Evolutionary conservation across 352 stramenopile genomes (phyloP), one percentile per base, ranked within the genome.

Genomic region (Lagenidium giganteum): DNA sequence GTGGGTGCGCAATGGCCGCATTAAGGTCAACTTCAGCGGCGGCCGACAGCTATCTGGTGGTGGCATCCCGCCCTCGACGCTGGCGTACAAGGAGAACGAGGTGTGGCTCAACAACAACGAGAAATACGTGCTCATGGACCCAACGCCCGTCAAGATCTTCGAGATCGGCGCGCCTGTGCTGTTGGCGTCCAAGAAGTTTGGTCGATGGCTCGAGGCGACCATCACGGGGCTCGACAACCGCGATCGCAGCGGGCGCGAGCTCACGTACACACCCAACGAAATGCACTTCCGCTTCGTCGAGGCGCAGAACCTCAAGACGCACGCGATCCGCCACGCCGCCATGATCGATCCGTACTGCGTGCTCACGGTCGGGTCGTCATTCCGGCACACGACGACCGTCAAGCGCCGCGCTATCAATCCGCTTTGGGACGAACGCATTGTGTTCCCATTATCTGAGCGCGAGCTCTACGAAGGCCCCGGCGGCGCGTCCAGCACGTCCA

Each of bases 1-100:
- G 29, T 81, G 70, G 70, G 66, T 83, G 35, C 70, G 67, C 39
- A 71, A 73, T 28, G 65, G 67, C 3, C 62, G 66, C 31, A 52
- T 83, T 30, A 81, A 81, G 45, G 67, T 83, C 41, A 77, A 78
- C 30, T 83, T 80, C 34, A 64, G 58, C 18, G 56, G 52, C 22
- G 63, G 63, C 0, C 62, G 66, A 9, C 61, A 77, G 44, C 58
- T 77, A 23, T 56, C 49, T 25, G 54, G 46, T 8, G 47, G 36
- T 16, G 28, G 14, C 13, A 32, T n/a, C 11, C 8, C 17, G 6
- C 29, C 43, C 8, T 23, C 20, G 7, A 38, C n/a, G 1, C 32
- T 54, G 5, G 17, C 27, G 14, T 36, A 28, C 34, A 56, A 45
- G 22, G 52, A 57, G 18, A 47, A 48, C 34, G 60, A 78, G 27